A percentile compares a stretch with the other conserved stretches of the same genome.
These are phyloP conservation scores for Pseudonitzschia multistriata DNA, from an alignment of 108 stramenopile genomes.

Conservation along the genomic window DNA sequence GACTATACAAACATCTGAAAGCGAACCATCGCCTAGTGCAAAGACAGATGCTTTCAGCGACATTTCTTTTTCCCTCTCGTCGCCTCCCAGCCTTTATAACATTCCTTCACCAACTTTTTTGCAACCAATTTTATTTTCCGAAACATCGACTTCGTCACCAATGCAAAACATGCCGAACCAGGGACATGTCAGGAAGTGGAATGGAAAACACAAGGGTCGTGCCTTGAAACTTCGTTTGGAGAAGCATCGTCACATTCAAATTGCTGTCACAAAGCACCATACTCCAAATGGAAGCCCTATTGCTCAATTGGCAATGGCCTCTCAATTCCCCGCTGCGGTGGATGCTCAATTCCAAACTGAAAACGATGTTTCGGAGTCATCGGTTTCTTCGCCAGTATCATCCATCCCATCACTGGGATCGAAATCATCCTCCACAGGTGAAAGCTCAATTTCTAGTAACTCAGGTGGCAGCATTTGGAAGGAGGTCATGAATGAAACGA, in stretches of 20 bases:
- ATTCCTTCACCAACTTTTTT: not conserved
- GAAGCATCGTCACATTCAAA: conserved; percentile 25
- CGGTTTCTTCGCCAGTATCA: not conserved
- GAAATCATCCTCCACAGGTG: not conserved
- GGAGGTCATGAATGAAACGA: conserved; percentile 12
- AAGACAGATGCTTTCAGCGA: not conserved
- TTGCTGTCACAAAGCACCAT: conserved; percentile 7
- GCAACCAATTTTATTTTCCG: not conserved
- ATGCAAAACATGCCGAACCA: not conserved
- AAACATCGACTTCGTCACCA: not conserved
- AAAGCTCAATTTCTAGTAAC: not conserved
- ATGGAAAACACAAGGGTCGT: conserved; percentile 21
- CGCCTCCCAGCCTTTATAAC: not conserved
- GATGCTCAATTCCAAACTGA: not conserved
- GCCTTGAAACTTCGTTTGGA: conserved; percentile 35
- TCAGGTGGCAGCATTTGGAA: conserved; percentile 30
- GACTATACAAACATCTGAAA: conserved; percentile 1
- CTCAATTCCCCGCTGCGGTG: not conserved
- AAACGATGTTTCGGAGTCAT: not conserved
- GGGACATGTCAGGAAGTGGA: not conserved
- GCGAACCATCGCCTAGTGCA: conserved; percentile 5
- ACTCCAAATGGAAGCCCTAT: not conserved
- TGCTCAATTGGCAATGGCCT: not conserved
- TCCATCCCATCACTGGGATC: not conserved
- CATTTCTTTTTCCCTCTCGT: not conserved